Conservation (phyloP, 2,329 filamentous ascomycete genomes). For the Penicillium sp. region DNA sequence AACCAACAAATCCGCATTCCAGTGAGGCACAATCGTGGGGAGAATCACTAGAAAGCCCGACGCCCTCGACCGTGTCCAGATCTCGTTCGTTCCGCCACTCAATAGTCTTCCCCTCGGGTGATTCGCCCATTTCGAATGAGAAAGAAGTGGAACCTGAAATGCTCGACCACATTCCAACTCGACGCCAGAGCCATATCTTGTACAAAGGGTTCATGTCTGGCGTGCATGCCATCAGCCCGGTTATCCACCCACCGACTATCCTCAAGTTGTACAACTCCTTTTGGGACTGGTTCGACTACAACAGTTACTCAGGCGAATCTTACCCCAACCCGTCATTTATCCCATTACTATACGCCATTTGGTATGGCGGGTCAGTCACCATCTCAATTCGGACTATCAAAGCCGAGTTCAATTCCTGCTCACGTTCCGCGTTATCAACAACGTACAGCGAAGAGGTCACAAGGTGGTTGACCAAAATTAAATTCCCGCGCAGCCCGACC, state of each 20-base stretch:
- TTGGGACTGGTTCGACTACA: slow-evolving; percentile 49
- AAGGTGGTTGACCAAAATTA: slow-evolving; percentile 44
- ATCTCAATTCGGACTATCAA: slow-evolving; percentile 45
- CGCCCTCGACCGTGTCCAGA: slow-evolving; percentile 8
- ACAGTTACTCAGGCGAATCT: slow-evolving; percentile 36
- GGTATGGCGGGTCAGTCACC: slow-evolving; percentile 51
- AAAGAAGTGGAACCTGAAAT: slow-evolving; percentile 41
- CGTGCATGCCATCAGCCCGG: slow-evolving; percentile 47
- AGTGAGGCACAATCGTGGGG: slow-evolving; percentile 23
- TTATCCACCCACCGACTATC: slow-evolving; percentile 47
- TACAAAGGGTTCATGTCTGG: slow-evolving; percentile 51
- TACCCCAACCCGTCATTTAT: slow-evolving; percentile 46
- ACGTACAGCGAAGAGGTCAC: slow-evolving; percentile 47
- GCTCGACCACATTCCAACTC: slow-evolving; percentile 45
- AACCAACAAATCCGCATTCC: slow-evolving; percentile 19
- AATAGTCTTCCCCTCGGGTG: slow-evolving; percentile 39
- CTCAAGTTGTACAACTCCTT: slow-evolving; percentile 45
- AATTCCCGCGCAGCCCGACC: slow-evolving; percentile 49
- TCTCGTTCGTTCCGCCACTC: slow-evolving; percentile 38
- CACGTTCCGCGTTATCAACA: slow-evolving; percentile 39
- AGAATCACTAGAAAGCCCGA: slow-evolving; percentile 17
- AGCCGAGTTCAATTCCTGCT: slow-evolving; percentile 40
- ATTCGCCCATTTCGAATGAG: slow-evolving; percentile 36
- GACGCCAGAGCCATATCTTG: slow-evolving; percentile 48
- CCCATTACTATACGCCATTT: slow-evolving; percentile 48